A percentile compares a stretch with the other conserved stretches of the same genome.
Evolutionary conservation across 1,139 yeast genomes (phyloP).

Genomic region (Chernovozyma sophiae-reginae): DNA sequence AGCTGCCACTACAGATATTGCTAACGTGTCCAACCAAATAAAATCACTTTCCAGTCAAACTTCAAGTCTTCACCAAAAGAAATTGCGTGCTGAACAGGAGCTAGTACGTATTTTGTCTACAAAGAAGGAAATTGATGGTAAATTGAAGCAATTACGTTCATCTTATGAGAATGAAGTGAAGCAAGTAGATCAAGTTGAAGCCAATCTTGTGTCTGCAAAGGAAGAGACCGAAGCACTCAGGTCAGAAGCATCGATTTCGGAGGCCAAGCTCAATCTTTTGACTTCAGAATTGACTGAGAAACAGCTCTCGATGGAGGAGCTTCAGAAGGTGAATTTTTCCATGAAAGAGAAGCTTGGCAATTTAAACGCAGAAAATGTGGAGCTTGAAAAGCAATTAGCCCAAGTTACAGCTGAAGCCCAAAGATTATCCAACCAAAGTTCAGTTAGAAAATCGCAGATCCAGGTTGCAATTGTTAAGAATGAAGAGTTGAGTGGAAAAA

Average conservation of each 20-base stretch:
- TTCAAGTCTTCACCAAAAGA: slow-evolving; percentile 62
- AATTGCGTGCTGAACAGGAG: slow-evolving; percentile 73
- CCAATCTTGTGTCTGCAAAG: slow-evolving; percentile 51
- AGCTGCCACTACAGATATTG: slow-evolving; percentile 79
- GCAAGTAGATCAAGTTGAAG: slow-evolving; percentile 69
- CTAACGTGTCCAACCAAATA: slow-evolving; percentile 82
- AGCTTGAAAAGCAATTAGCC: slow-evolving; percentile 54
- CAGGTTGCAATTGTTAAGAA: slow-evolving; percentile 58
- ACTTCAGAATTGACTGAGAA: slow-evolving; percentile 63
- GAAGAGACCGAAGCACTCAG: slow-evolving; percentile 70
- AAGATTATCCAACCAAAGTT: slow-evolving; percentile 58
- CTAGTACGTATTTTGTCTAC: slow-evolving; percentile 57
- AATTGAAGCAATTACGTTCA: slow-evolving; percentile 60
- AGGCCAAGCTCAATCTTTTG: slow-evolving; percentile 74
- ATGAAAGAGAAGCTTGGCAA: slow-evolving; percentile 65
- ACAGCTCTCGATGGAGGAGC: slow-evolving; percentile 55
- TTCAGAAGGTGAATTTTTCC: slow-evolving; percentile 61
- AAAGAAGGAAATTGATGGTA: slow-evolving; percentile 68
- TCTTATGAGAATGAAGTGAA: slow-evolving; percentile 77
- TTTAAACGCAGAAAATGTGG: slow-evolving; percentile 63
- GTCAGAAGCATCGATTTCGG: slow-evolving; percentile 73
- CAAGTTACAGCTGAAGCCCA: slow-evolving; percentile 49
- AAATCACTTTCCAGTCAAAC: slow-evolving; percentile 76
- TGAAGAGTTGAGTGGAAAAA: slow-evolving; percentile 33
- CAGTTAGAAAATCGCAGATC: slow-evolving; percentile 67